Evolutionary conservation across 345 rosid genomes (phyloP).

Genomic region (Microthlaspi erraticum): DNA sequence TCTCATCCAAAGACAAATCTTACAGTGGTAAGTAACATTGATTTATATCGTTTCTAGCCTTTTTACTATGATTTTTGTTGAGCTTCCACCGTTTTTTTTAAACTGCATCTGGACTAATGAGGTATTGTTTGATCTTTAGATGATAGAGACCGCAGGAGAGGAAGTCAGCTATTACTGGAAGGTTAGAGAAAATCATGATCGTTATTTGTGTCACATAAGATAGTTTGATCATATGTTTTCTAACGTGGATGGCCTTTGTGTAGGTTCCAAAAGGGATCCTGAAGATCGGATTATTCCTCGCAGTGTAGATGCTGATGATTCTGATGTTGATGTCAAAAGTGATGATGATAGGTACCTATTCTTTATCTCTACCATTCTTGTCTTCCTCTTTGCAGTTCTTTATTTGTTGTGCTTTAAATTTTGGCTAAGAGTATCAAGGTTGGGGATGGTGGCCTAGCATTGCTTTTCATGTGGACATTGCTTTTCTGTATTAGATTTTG

Average conservation of each 20-base stretch:
- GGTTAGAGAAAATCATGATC: constrained; percentile 40
- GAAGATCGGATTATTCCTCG: constrained; percentile 89
- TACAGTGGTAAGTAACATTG: constrained; percentile 51
- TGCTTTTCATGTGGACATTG: constrained; percentile 19
- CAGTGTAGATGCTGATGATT: constrained; percentile 94
- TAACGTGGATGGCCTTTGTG: constrained; percentile 36
- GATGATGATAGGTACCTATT: constrained; percentile 65
- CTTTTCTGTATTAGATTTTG: neutral
- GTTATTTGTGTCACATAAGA: constrained; percentile 10
- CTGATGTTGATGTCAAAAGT: constrained; percentile 77
- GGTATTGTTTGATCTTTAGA: constrained; percentile 48
- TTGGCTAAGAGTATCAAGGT: constrained; percentile 7
- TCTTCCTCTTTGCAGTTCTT: constrained; percentile 5
- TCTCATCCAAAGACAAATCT: constrained; percentile 84
- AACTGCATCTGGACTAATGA: constrained; percentile 21
- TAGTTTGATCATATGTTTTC: constrained; percentile 13
- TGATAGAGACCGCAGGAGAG: constrained; percentile 87
- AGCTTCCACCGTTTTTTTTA: neutral
- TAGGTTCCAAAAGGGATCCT: constrained; percentile 75
- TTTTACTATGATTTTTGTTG: neutral
- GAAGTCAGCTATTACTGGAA: constrained; percentile 79
- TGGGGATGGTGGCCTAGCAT: constrained; percentile 3
- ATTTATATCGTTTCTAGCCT: neutral
- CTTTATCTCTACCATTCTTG: constrained; percentile 11
- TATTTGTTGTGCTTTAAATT: constrained; percentile 8